Conservation (phyloP, 306 rosid genomes). For the Vigna hirtella region DNA sequence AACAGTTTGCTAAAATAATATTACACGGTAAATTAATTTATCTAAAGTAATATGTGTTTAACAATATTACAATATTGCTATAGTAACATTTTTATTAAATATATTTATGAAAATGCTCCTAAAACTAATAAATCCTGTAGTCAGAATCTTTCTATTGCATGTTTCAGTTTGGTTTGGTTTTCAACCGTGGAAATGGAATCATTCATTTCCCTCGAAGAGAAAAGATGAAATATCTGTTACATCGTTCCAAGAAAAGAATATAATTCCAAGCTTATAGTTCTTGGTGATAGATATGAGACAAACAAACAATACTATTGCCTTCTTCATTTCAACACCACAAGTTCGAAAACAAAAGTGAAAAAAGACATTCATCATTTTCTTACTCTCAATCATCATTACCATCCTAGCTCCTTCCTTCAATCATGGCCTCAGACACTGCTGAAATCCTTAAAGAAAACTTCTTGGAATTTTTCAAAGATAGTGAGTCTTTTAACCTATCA, state of each 20-base stretch:
- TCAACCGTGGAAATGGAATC: neutral
- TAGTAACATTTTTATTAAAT: no score
- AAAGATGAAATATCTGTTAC: neutral
- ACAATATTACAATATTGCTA: no score
- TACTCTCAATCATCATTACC: neutral
- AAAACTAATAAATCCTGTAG: no score
- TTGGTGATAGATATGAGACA: neutral
- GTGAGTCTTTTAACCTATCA: neutral
- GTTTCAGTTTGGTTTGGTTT: no score
- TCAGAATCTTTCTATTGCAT: no score
- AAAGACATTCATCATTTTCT: neutral
- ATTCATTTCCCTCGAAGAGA: neutral
- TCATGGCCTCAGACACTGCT: slow-evolving; percentile 23
- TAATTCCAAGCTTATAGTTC: neutral
- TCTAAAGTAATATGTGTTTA: no score
- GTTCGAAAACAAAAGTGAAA: neutral
- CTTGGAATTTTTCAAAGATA: neutral
- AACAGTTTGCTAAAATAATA: no score
- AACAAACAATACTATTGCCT: neutral
- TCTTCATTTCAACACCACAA: neutral
- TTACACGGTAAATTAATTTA: no score
- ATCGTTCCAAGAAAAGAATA: neutral
- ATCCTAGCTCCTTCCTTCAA: neutral
- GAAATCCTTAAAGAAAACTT: neutral
- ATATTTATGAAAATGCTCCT: no score